phyloP scores from a whole-genome alignment of 2,329 filamentous ascomycete genomes.

The Graphilbum sp. region DNA sequence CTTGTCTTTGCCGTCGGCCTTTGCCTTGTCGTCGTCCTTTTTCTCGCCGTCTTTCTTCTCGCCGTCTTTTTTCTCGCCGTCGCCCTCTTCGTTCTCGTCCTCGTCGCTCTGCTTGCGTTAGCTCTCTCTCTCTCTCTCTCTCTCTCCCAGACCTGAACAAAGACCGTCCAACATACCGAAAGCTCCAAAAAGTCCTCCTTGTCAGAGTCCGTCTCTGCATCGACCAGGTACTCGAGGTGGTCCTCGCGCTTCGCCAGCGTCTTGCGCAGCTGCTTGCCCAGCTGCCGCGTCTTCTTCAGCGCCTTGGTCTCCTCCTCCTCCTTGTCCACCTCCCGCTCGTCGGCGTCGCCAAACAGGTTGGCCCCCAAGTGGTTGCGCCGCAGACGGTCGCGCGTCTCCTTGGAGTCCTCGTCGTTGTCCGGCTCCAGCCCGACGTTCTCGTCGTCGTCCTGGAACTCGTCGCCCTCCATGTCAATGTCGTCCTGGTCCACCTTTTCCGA shows the following conservation, averaged over 20 bases:
- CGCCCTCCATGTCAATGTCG: constrained; percentile 49
- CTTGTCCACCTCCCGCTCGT: constrained; percentile 57
- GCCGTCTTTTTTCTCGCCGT: constrained; percentile 1
- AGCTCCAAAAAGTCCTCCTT: constrained; percentile 16
- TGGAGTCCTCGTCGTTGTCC: constrained; percentile 68
- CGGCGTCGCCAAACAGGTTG: constrained; percentile 59
- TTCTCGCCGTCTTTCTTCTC: constrained; percentile 25
- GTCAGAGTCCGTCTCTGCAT: constrained; percentile 55
- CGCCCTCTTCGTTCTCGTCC: constrained; percentile 20
- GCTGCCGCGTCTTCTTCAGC: constrained; percentile 51
- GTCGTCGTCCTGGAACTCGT: constrained; percentile 78
- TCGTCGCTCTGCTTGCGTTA: constrained; percentile 1
- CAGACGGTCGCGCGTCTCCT: constrained; percentile 54
- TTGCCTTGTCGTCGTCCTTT: constrained; percentile 25
- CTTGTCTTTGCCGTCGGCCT: constrained; percentile 32
- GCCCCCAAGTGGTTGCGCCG: constrained; percentile 73
- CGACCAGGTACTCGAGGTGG: constrained; percentile 68
- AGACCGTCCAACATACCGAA: constrained; percentile 12
- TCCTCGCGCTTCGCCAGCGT: constrained; percentile 72
- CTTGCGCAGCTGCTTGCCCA: constrained; percentile 66
- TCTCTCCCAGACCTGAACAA: too few species aligned
- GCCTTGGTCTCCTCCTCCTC: constrained; percentile 54
- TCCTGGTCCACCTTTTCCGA: constrained; percentile 54
- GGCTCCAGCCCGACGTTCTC: constrained; percentile 59
- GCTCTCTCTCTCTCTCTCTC: constrained; percentile 3